Conservation (phyloP, 1,284 basidiomycete genomes). For the Termitomyces sp. region DNA sequence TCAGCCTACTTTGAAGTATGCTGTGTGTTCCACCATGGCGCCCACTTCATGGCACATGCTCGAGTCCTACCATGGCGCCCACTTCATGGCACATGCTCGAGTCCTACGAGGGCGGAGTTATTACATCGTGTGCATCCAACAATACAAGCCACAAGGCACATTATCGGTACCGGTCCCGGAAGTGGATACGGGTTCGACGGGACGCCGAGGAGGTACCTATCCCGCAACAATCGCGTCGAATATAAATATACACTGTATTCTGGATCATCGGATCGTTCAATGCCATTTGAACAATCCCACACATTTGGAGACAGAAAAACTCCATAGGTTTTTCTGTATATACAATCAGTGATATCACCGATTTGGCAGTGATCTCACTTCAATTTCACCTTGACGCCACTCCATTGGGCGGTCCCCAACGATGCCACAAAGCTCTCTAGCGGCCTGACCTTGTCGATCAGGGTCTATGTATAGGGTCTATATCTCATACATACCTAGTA, state of each 20-base stretch:
- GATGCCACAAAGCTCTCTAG: neutral
- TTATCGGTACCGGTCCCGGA: slow-evolving; percentile 8
- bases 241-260: neutral
- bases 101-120: neutral
- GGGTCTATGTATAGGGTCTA: neutral
- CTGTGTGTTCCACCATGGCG: neutral
- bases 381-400: slow-evolving; percentile 6
- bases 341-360: neutral
- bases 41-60: neutral
- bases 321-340: neutral
- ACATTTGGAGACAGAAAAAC: neutral
- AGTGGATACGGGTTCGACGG: slow-evolving; percentile 3
- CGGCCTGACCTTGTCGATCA: slow-evolving; percentile 7
- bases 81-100: neutral
- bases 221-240: neutral
- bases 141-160: neutral
- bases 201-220: slow-evolving; percentile 4
- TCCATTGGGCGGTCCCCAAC: neutral
- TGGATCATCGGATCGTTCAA: neutral
- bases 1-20: neutral
- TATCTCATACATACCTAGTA: slow-evolving; percentile 4
- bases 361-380: slow-evolving; percentile 8
- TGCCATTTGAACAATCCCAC: slow-evolving; percentile 1
- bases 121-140: neutral
- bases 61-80: neutral